A percentile compares a stretch with the other conserved stretches of the same genome.
Evolutionary conservation across 495 filamentous ascomycete genomes (phyloP).

Genomic region (Aspergillus diversus): DNA sequence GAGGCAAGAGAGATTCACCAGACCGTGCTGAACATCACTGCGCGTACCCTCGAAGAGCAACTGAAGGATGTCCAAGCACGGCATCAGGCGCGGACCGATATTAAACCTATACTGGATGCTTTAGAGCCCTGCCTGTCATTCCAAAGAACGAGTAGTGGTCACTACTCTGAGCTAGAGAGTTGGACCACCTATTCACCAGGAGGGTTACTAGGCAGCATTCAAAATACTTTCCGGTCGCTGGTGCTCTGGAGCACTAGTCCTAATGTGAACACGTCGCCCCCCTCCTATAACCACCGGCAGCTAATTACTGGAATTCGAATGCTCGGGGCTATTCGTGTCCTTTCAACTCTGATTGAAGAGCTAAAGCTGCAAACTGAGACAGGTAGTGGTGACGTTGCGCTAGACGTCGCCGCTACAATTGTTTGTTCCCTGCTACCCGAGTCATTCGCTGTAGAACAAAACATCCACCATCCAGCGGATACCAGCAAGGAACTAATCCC

Average conservation of each 20-base stretch:
- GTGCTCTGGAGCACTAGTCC: conserved; percentile 72
- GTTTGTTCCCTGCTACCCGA: conserved; percentile 70
- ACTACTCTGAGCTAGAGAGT: conserved; percentile 72
- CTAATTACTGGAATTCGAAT: conserved; percentile 67
- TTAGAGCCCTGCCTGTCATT: conserved; percentile 72
- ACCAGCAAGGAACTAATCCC: conserved; percentile 45
- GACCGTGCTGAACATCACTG: conserved; percentile 81
- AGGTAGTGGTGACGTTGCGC: conserved; percentile 62
- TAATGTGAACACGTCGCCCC: conserved; percentile 66
- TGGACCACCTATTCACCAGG: conserved; percentile 69
- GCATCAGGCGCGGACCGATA: conserved; percentile 67
- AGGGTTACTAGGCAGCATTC: conserved; percentile 64
- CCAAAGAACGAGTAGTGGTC: conserved; percentile 64
- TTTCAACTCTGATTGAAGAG: conserved; percentile 70
- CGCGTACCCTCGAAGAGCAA: conserved; percentile 73
- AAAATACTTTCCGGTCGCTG: conserved; percentile 68
- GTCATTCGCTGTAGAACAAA: conserved; percentile 49
- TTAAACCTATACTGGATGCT: conserved; percentile 70
- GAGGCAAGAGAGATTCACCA: conserved; percentile 82
- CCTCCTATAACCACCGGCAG: conserved; percentile 79
- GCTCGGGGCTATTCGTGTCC: conserved; percentile 66
- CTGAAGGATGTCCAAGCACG: conserved; percentile 72
- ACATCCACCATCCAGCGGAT: conserved; percentile 41
- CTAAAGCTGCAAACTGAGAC: conserved; percentile 58
- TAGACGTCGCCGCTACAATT: conserved; percentile 75